phyloP scores from a whole-genome alignment of 1,284 basidiomycete genomes.

The Taiwanofungus camphoratus region DNA sequence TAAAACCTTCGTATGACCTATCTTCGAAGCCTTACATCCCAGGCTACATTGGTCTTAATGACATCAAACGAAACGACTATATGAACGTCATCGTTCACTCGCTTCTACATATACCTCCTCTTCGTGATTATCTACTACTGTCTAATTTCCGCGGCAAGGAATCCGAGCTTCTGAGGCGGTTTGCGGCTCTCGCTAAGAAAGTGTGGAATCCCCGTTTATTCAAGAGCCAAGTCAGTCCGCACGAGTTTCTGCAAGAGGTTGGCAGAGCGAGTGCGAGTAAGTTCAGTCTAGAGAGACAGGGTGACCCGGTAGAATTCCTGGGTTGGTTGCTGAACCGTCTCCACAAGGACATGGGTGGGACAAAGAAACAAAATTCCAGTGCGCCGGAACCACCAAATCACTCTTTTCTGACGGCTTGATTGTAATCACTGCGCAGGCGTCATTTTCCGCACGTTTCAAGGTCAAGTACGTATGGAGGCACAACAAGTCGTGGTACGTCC shows the following conservation, averaged over 20 bases:
- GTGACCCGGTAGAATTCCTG: slow-evolving; percentile 94
- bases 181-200: slow-evolving; percentile 83
- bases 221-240: slow-evolving; percentile 97
- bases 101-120: slow-evolving; percentile 84
- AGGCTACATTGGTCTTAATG: slow-evolving; percentile 95
- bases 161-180: slow-evolving; percentile 84
- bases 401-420: slow-evolving; percentile 8
- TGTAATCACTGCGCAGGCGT: slow-evolving; percentile 48
- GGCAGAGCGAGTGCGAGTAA: slow-evolving; percentile 81
- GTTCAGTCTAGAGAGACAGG: slow-evolving; percentile 89
- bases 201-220: slow-evolving; percentile 95
- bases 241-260: slow-evolving; percentile 98
- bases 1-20: slow-evolving; percentile 81
- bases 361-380: slow-evolving; percentile 85
- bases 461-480: slow-evolving; percentile 87
- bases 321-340: slow-evolving; percentile 94
- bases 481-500: slow-evolving; percentile 89
- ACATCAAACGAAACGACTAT: slow-evolving; percentile 96
- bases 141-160: slow-evolving; percentile 69
- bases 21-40: slow-evolving; percentile 79
- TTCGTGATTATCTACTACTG: slow-evolving; percentile 84
- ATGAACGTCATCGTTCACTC: slow-evolving; percentile 97
- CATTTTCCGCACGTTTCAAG: slow-evolving; percentile 92
- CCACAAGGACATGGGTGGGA: slow-evolving; percentile 89
- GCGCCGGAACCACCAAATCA: slow-evolving; percentile 23